A percentile compares a stretch with the other conserved stretches of the same genome.
phyloP scores from a whole-genome alignment of 2,329 filamentous ascomycete species.

The Colletotrichum godetiae region DNA sequence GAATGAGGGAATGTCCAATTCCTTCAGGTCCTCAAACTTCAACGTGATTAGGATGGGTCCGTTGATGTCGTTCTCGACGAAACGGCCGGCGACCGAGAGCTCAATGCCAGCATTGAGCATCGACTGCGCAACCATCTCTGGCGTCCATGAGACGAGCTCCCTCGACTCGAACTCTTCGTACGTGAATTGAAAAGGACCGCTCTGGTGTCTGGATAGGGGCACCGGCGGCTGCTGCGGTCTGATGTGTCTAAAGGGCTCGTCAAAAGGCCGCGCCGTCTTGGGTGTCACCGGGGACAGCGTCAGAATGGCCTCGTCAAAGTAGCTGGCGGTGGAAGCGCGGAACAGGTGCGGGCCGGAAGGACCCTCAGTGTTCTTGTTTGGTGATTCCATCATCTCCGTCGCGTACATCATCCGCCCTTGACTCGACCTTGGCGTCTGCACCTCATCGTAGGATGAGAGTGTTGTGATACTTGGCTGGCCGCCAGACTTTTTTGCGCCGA shows the following conservation, averaged over 20 bases:
- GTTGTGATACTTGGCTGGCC: conserved; percentile 84
- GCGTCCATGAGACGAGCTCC: conserved; percentile 75
- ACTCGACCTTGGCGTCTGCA: conserved; percentile 79
- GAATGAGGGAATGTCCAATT: conserved; percentile 84
- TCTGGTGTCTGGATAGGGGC: conserved; percentile 45
- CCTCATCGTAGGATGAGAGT: conserved; percentile 87
- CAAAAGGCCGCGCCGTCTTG: conserved; percentile 60
- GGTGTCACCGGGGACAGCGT: conserved; percentile 81
- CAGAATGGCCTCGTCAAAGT: conserved; percentile 63
- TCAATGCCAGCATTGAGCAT: conserved; percentile 89
- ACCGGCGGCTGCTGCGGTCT: conserved; percentile 33
- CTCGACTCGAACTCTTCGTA: conserved; percentile 67
- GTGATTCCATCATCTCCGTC: conserved; percentile 66
- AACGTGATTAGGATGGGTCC: conserved; percentile 89
- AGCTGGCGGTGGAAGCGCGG: conserved; percentile 72
- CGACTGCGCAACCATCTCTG: conserved; percentile 84
- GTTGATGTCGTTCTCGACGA: conserved; percentile 92
- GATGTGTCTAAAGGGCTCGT: conserved; percentile 30
- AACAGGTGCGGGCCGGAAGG: conserved; percentile 90
- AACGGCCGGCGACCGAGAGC: conserved; percentile 80
- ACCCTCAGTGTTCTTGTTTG: conserved; percentile 75
- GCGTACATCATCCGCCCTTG: conserved; percentile 67
- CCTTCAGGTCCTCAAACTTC: conserved; percentile 88
- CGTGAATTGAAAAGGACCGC: conserved; percentile 68
- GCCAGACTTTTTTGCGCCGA: conserved; percentile 36